Percentiles rank a stretch among this genome's conserved stretches.
These are phyloP conservation scores for Emericellopsis terricola DNA, from an alignment of 495 filamentous ascomycete species.

Conservation along the genomic window DNA sequence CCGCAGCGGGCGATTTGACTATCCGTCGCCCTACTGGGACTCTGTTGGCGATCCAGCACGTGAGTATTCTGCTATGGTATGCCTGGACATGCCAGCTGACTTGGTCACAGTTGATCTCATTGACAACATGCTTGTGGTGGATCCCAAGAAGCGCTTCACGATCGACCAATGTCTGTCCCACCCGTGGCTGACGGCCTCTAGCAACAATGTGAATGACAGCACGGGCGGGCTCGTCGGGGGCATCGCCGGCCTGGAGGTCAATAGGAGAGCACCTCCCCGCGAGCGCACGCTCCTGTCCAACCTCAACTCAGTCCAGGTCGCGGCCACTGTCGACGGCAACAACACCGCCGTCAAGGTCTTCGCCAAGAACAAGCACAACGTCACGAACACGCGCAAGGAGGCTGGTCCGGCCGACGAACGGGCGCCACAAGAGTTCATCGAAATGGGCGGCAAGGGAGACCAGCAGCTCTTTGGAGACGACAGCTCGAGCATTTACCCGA, in stretches of 20 bases:
- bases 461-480: conserved; percentile 54
- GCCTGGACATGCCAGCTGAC: conserved; percentile 7
- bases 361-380: conserved; percentile 42
- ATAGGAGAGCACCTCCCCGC: conserved; percentile 55
- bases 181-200: conserved; percentile 58
- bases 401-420: conserved; percentile 42
- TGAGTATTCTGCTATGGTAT: conserved; percentile 18
- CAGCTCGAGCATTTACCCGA: conserved; percentile 26
- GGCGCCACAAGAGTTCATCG: conserved; percentile 55
- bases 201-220: conserved; percentile 51
- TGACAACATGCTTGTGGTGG: conserved; percentile 82
- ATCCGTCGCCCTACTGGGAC: conserved; percentile 97
- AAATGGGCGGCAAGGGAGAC: conserved; percentile 71
- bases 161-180: conserved; percentile 84
- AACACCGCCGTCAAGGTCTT: conserved; percentile 55
- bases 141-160: conserved; percentile 65
- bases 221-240: conserved; percentile 83
- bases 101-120: conserved; percentile 56
- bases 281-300: conserved; percentile 74
- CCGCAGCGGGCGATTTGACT: conserved; percentile 73
- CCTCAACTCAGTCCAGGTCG: conserved; percentile 62
- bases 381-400: conserved; percentile 26
- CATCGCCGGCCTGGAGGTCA: conserved; percentile 66
- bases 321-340: conserved; percentile 33
- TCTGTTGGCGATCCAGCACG: conserved; percentile 67